Base-by-base conservation (phyloP, 1,139 yeast genomes). In the Debaryomycetaceae sp. region DNA sequence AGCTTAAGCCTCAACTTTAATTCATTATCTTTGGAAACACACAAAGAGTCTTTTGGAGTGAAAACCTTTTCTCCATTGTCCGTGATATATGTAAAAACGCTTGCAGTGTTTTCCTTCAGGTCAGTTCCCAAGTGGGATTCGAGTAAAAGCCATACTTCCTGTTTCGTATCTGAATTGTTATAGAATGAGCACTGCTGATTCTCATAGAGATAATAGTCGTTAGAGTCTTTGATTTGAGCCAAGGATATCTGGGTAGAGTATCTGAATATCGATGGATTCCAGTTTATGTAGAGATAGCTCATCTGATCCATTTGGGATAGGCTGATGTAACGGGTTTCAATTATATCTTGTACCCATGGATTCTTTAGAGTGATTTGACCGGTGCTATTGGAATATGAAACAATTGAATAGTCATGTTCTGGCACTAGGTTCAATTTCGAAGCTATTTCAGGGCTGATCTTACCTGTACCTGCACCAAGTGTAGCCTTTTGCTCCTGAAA, bases 391-490 rank as follows among this genome's bases (percentile, higher is more conserved):
- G 43, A 42, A 7, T 37, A 47, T 4, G 49, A 43, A n/a, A 54
- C 47, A 7, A 63, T 47, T 4, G 86, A 73, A 53, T 87, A 88
- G 58, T 87, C 96, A 59, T 88, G 96, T 33, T 75, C 71, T 2
- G 82, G 64, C 2, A 79, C 67, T 29, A 86, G 59, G 1, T 70
- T 67, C 22, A 66, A 53, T 8, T 64, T 58, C 1, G 47, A 42
- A 1, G 73, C 59, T 29, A 75, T 68, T 24, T 56, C 58, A n/a
- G 51, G 51, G 16, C 76, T 65, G 11, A 77, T 51, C 11, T 59
- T 55, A 0, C 84, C 87, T 0, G 95, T 84, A 0, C 96, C 96
- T 1, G 86, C 47, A 2, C 92, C 88, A 19, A 87, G 44, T 35
- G 81, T 52, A 13, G 78, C 52, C 6, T 64, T 50, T 2, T 73